Base-by-base conservation (phyloP, 2,329 filamentous ascomycete species). In the Beauveria medogensis region DNA sequence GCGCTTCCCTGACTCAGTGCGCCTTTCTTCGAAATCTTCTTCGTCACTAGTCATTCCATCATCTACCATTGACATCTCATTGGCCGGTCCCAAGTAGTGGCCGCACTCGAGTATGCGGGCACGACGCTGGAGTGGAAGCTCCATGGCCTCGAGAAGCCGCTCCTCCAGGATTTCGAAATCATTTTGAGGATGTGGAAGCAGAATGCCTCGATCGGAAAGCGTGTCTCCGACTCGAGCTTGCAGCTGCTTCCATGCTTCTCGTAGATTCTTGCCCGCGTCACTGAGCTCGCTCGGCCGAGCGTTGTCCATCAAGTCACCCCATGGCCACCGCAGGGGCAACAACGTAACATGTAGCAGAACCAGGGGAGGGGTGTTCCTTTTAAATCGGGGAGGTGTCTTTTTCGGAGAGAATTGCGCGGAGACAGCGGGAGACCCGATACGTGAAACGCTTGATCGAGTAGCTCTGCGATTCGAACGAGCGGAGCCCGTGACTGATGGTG, bases 111-210 rank as follows among this genome's bases (percentile, higher is more conserved):
- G 78, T 48, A 92, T 85, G 3, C 87, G 80, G 3, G 88, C 88
- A n/a, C 84, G 77, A 1, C 82, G 78, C 18, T 78, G 77, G 34
- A 86, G 76, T 1, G 85, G 86, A 18, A 93, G 77, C 70, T 91
- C 89, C 51, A 92, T 74, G 2, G 87, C 86, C 71, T 92, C 89
- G 3, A 92, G 76, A 40, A 93, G 78, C 30, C 89, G 80, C 74
- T 92, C 90, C 73, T 93, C 89, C 0, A 94, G 80, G 61, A 91
- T 75, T 71, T 92, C 90, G 68, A 90, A 93, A 70, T 92, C 90
- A 60, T 88, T 87, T 66, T 90, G 84, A 1, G 90, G 90, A 69
- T 94, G 91, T 2, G 89, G 84, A 8, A 94, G 80, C 48, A 94
- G 76, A 40, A 94, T 80, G 2, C 89, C 90, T 24, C 90, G 82